Evolutionary conservation across 2,329 filamentous ascomycete genomes (phyloP).

Genomic region (Apiospora phragmitis): DNA sequence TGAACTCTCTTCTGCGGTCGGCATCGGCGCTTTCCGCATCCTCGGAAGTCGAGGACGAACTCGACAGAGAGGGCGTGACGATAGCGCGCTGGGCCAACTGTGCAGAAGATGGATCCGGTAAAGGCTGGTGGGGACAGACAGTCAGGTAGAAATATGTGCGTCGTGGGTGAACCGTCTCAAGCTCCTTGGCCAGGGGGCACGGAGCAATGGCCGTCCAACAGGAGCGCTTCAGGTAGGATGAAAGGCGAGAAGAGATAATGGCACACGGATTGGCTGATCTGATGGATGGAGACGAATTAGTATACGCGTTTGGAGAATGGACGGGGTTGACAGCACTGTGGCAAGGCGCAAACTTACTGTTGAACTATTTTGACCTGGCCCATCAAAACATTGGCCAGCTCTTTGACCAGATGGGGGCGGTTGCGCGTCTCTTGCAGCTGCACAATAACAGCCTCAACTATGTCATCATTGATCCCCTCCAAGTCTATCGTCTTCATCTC

Average conservation of each 20-base stretch:
- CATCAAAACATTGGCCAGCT: conserved; percentile 79
- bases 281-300: conserved; percentile 22
- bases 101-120: conserved; percentile 62
- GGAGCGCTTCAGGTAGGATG: conserved; percentile 84
- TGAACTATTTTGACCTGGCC: conserved; percentile 79
- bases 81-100: conserved; percentile 58
- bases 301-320: neutral
- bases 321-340: conserved; percentile 15
- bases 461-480: conserved; percentile 88
- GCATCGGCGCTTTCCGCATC: conserved; percentile 75
- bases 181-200: conserved; percentile 89
- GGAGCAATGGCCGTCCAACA: conserved; percentile 76
- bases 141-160: conserved; percentile 97
- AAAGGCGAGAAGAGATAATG: conserved; percentile 89
- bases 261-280: conserved; percentile 96
- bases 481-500: conserved; percentile 65
- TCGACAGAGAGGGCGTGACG: conserved; percentile 83
- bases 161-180: conserved; percentile 88
- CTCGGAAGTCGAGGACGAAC: conserved; percentile 66
- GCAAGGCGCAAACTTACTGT: conserved; percentile 65
- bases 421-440: conserved; percentile 90
- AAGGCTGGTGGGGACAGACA: conserved; percentile 78
- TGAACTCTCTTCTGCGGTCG: conserved; percentile 68
- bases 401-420: conserved; percentile 90
- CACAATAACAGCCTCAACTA: conserved; percentile 86